Evolutionary conservation across 2,329 filamentous ascomycete species (phyloP).

Genomic region (Calonectria hawksworthii): DNA sequence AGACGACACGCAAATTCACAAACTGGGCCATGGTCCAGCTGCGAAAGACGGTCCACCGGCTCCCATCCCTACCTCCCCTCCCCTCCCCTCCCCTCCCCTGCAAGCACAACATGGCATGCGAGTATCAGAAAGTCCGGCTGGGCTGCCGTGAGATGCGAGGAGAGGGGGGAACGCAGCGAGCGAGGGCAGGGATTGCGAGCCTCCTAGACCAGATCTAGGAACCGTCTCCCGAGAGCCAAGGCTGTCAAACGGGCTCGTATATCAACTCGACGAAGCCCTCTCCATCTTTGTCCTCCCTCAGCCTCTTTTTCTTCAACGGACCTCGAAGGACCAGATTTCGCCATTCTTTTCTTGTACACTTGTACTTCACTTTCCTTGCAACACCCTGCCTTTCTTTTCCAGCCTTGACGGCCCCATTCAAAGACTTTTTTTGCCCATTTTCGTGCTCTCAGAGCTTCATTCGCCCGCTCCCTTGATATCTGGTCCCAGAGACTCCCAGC

Average conservation of each 20-base stretch:
- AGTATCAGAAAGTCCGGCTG: slow-evolving; percentile 21
- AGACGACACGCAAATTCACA: background rate
- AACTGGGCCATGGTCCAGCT: background rate
- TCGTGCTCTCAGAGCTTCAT: slow-evolving; percentile 33
- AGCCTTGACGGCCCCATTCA: slow-evolving; percentile 49
- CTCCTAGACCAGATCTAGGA: slow-evolving; percentile 39
- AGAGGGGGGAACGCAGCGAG: background rate
- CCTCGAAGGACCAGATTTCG: slow-evolving; percentile 49
- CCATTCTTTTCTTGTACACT: slow-evolving; percentile 48
- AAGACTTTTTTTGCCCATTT: slow-evolving; percentile 4
- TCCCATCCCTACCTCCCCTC: too few relatives aligned
- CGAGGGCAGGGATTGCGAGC: background rate
- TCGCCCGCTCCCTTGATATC: slow-evolving; percentile 42
- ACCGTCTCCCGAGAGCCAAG: slow-evolving; percentile 21
- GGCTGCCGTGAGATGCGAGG: background rate
- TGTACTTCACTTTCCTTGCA: slow-evolving; percentile 47
- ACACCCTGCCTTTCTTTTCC: slow-evolving; percentile 41
- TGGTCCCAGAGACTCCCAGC: slow-evolving; percentile 45
- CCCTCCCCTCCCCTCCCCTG: background rate
- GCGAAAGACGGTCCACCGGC: background rate
- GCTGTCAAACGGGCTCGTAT: slow-evolving; percentile 32
- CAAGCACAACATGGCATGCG: background rate
- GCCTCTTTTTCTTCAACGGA: slow-evolving; percentile 44
- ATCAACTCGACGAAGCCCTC: slow-evolving; percentile 37
- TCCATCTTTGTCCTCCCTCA: slow-evolving; percentile 25